These are phyloP conservation scores for Phalaenopsis aphrodite DNA, from an alignment of 106 monocot genomes.

Conservation along the genomic window DNA sequence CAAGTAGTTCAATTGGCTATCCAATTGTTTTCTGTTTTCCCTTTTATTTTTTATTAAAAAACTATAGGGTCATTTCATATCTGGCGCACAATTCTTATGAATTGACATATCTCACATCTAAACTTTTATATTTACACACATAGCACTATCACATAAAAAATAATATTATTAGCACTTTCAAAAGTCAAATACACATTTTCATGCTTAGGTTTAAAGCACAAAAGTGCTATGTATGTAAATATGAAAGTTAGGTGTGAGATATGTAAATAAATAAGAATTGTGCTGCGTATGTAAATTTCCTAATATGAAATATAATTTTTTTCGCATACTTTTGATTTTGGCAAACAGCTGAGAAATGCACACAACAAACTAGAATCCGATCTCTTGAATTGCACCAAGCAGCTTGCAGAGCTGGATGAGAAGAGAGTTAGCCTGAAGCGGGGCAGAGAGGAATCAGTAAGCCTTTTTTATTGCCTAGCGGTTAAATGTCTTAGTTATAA, in stretches of 20 bases:
- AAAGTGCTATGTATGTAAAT: too few species aligned
- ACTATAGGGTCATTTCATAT: not conserved
- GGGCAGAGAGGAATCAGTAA: conserved; percentile 95
- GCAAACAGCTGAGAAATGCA: conserved; percentile 60
- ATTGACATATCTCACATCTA: too few species aligned
- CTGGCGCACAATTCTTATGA: too few species aligned
- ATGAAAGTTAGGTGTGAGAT: too few species aligned
- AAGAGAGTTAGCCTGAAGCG: conserved; percentile 76
- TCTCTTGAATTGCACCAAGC: conserved; percentile 46
- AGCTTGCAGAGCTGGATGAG: conserved; percentile 52
- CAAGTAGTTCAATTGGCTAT: conserved; percentile 1
- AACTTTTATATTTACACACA: too few species aligned
- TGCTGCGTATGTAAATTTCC: too few species aligned
- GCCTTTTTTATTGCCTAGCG: conserved; percentile 5
- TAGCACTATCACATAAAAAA: too few species aligned
- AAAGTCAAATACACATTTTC: too few species aligned
- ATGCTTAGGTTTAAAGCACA: too few species aligned
- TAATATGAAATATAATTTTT: not conserved
- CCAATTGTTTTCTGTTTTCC: not conserved
- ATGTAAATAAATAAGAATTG: too few species aligned
- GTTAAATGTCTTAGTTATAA: not conserved
- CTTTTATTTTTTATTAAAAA: conserved; percentile 3
- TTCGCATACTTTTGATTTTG: conserved; percentile 5
- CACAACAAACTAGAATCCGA: conserved; percentile 69
- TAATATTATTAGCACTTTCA: too few species aligned